phyloP scores from a whole-genome alignment of 345 rosid genomes.

The Turritis glabra region DNA sequence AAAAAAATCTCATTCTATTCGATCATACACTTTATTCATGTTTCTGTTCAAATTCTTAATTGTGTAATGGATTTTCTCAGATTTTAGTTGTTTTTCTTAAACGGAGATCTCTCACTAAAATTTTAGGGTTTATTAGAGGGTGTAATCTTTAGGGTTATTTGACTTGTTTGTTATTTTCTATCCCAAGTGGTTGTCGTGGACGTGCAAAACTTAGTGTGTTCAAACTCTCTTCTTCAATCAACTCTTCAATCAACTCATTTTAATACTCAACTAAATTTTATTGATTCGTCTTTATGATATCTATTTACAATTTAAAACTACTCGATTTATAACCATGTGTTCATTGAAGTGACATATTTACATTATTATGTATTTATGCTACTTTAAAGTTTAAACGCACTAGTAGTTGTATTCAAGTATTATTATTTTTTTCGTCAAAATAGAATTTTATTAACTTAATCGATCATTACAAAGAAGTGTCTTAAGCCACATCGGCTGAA shows the following conservation, averaged over 20 bases:
- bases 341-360: background rate
- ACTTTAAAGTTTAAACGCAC: background rate
- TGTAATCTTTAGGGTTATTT: slow-evolving; percentile 24
- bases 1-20: background rate
- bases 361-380: background rate
- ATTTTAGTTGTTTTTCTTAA: slow-evolving; percentile 8
- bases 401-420: background rate
- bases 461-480: too few relatives aligned
- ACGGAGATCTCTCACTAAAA: too few relatives aligned
- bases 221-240: slow-evolving; percentile 9
- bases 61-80: slow-evolving; percentile 10
- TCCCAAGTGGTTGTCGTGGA: slow-evolving; percentile 21
- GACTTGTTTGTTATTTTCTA: slow-evolving; percentile 5
- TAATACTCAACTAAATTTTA: background rate
- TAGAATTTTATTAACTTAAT: too few relatives aligned
- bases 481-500: too few relatives aligned
- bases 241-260: background rate
- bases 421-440: too few relatives aligned
- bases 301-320: background rate
- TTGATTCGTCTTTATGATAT: background rate
- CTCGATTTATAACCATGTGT: background rate
- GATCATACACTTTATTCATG: background rate
- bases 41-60: slow-evolving; percentile 6
- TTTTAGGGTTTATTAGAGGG: slow-evolving; percentile 19
- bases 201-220: background rate